Evolutionary conservation across 2,329 filamentous ascomycete genomes (phyloP), one percentile per base, ranked within the genome.

Genomic region (Aspergillus sp.): DNA sequence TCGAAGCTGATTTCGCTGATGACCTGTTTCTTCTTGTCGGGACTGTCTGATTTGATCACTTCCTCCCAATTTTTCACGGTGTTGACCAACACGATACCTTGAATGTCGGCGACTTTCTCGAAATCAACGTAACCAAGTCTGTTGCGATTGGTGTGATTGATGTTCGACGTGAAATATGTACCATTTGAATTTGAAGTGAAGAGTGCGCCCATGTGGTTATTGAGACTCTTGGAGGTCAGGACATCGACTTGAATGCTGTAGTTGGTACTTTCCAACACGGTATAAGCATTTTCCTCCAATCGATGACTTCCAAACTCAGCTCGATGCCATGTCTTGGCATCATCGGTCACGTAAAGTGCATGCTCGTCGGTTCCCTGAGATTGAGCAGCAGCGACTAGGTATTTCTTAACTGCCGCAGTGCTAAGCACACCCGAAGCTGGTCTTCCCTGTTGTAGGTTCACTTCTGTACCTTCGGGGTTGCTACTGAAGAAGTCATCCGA

Each of bases 211-310:
- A 95, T 91, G 0, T 85, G 80, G 32, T 78, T 80, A 1, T 76
- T 36, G 72, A 73, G 33, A 44, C 66, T 70, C 19, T 19, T 19
- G 8, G 76, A 76, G 1, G 85, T 88, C 78, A 91, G 84, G 50
- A 97, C 90, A 66, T 97, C 90, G 43, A 98, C 83, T 68, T 97
- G 91, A 56, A 98, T 90, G 71, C 91, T 96, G 73, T 98, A 96
- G 62, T 95, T 91, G 34, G 93, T 97, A 59, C 90, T 93, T 69
- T 97, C 91, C 33, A 98, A 77, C 38, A 98, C 79, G 0, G 93
- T 98, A 66, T 96, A 98, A 3, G 88, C 88, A 56, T 82, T 77
- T 61, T 91, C 81, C 62, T 95, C 86, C 49, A 89, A 78, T 57
- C 90, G 88, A 65, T 95, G 90, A 49, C 87, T 84, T 36, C 82